Evolutionary conservation across 2,329 filamentous ascomycete species (phyloP), one percentile per base, ranked within the genome.

Genomic region (Penicillium freii): DNA sequence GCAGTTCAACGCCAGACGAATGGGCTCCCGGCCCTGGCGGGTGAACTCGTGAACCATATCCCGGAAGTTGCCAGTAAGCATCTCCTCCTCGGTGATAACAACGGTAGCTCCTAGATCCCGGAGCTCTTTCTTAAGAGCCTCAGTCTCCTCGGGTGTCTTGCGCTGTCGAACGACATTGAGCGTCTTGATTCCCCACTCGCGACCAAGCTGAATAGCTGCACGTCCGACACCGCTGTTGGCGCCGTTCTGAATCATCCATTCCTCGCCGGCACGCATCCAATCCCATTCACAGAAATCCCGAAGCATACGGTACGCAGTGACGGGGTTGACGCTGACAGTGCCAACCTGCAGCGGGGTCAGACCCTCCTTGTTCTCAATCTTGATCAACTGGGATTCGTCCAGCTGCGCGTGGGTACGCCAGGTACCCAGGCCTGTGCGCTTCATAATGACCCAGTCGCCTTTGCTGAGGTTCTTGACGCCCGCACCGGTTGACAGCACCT

Each of bases 201-300:
- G 82, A 1, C 85, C 93, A 1, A 99, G 80, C 77, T 99, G 94
- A 63, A 97, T 94, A 11, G 91, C 93, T 3, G 92, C 90, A 39
- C 94, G 82, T 1, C 94, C 94, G 17, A 99, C 94, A 11, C 92
- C 94, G 42, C 87, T 91, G 76, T 99, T 99, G 39, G 93, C 94
- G 8, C 93, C 94, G 73, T 99, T 99, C 77, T 99, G 94, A 46
- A 99, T 87, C 71, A 97, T 91, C 92, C 93, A 99, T 56, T 95
- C 88, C 54, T 92, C 90, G n/a, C 86, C 84, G 29, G 67, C 62
- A 10, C 75, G 74, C 54, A 82, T 71, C 69, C 87, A 75, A 4
- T 79, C 71, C 65, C 81, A 79, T 25, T 75, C 79, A 56, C 80
- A 80, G 49, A 93, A 97, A 71, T 93, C 90, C 56, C 87, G 86